Conservation (phyloP, 2,329 filamentous ascomycete genomes). For the Ophiostoma himal-ulmi region DNA sequence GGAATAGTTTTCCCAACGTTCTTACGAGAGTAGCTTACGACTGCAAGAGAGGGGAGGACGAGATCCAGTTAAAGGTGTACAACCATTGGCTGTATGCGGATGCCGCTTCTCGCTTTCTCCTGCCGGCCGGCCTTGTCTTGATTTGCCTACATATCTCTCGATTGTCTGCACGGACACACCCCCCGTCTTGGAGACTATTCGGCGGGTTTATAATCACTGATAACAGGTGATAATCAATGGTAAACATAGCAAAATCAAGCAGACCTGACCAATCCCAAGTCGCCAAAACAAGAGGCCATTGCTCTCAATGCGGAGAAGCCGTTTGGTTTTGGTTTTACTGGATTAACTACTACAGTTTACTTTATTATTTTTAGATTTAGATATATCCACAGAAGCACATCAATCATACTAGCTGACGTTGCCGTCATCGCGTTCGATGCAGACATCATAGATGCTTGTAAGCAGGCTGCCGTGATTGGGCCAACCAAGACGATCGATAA, state of each 20-base stretch:
- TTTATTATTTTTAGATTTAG: too few species aligned
- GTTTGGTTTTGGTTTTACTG: not conserved
- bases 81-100: not conserved
- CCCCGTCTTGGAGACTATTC: not conserved
- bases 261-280: not conserved
- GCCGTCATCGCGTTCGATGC: not conserved
- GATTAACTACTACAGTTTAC: not conserved
- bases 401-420: not conserved
- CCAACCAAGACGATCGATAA: not conserved
- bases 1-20: slow-evolving; percentile 2
- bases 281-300: not conserved
- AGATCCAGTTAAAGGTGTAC: not conserved
- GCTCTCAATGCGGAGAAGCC: not conserved
- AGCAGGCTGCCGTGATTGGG: slow-evolving; percentile 7
- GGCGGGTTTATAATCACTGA: not conserved
- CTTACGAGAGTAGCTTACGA: not conserved
- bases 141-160: not conserved
- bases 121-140: not conserved
- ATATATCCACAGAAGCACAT: not conserved
- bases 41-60: not conserved
- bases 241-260: not conserved
- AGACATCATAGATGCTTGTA: slow-evolving; percentile 8
- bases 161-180: not conserved
- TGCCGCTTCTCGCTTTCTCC: not conserved
- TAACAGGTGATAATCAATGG: not conserved